phyloP scores from a whole-genome alignment of 768 basidiomycete genomes.

The Hypsizygus marmoreus region DNA sequence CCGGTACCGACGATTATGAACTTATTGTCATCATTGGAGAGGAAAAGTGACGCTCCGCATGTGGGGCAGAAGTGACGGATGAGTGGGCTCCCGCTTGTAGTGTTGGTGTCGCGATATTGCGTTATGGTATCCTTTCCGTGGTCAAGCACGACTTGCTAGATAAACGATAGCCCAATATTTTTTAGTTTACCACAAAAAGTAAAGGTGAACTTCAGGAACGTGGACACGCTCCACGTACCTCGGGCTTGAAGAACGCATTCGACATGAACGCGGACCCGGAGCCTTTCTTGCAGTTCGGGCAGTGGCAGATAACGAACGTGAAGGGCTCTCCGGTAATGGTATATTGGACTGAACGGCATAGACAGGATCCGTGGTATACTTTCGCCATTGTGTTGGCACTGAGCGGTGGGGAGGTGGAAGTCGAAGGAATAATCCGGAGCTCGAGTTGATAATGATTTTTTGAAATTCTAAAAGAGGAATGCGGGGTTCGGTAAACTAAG shows the following conservation, averaged over 20 bases:
- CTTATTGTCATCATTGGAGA: slow-evolving; percentile 16
- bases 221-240: too few relatives aligned
- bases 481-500: too few relatives aligned
- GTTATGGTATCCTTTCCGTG: slow-evolving; percentile 24
- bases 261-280: slow-evolving; percentile 27
- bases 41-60: slow-evolving; percentile 27
- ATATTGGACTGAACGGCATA: slow-evolving; percentile 15
- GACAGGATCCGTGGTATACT: slow-evolving; percentile 14
- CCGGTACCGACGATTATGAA: slow-evolving; percentile 29
- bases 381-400: slow-evolving; percentile 14
- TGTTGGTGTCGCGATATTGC: slow-evolving; percentile 23
- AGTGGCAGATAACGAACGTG: slow-evolving; percentile 21
- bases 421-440: too few relatives aligned
- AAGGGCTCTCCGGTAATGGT: slow-evolving; percentile 22
- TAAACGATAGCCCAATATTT: too few relatives aligned
- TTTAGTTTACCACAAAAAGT: too few relatives aligned
- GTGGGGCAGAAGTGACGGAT: slow-evolving; percentile 28
- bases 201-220: too few relatives aligned
- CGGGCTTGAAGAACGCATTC: slow-evolving; percentile 25
- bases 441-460: too few relatives aligned
- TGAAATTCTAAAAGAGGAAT: too few relatives aligned
- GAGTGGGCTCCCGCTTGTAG: slow-evolving; percentile 23
- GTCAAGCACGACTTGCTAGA: slow-evolving; percentile 23
- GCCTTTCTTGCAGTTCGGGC: slow-evolving; percentile 26
- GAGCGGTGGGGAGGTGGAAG: too few relatives aligned